Percentiles rank a stretch among this genome's conserved stretches.
Conservation (phyloP, 2,329 filamentous ascomycete species). For the Penicillium oxalicum region DNA sequence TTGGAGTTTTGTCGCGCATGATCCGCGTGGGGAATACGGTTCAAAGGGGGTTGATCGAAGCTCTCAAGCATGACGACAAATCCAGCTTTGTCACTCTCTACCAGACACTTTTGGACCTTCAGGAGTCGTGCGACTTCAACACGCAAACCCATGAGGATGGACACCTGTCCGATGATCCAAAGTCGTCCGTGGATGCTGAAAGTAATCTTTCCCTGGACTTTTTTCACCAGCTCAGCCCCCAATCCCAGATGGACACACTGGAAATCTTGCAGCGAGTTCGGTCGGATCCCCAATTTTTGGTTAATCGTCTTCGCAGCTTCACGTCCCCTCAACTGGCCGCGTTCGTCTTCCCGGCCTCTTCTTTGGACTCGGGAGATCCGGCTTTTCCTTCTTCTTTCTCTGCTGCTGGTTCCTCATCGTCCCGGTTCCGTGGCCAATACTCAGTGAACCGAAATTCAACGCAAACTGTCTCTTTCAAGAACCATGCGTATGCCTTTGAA, state of each 20-base stretch:
- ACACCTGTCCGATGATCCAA: conserved; percentile 30
- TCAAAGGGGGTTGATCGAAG: conserved; percentile 42
- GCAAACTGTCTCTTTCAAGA: conserved; percentile 58
- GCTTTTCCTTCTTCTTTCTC: conserved; percentile 55
- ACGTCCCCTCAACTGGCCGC: conserved; percentile 69
- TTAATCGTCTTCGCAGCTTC: conserved; percentile 71
- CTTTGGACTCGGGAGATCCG: conserved; percentile 74
- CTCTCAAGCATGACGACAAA: conserved; percentile 42
- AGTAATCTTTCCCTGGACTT: conserved; percentile 33
- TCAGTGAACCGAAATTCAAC: conserved; percentile 31
- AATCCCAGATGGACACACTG: conserved; percentile 68
- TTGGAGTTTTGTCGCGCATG: conserved; percentile 40
- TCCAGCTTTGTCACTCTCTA: conserved; percentile 41
- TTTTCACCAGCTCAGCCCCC: conserved; percentile 63
- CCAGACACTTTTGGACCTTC: conserved; percentile 40
- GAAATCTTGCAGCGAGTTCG: conserved; percentile 75
- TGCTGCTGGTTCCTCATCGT: conserved; percentile 39
- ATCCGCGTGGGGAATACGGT: conserved; percentile 37
- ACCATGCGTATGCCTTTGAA: conserved; percentile 81
- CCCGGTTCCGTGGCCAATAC: conserved; percentile 39
- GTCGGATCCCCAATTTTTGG: conserved; percentile 81
- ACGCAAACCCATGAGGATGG: conserved; percentile 30
- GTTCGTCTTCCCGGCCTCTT: conserved; percentile 71
- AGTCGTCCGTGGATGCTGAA: conserved; percentile 34
- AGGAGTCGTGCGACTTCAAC: conserved; percentile 37